Evolutionary conservation across 805 yeast species (phyloP).

Genomic region (Starmerella etchellsii): DNA sequence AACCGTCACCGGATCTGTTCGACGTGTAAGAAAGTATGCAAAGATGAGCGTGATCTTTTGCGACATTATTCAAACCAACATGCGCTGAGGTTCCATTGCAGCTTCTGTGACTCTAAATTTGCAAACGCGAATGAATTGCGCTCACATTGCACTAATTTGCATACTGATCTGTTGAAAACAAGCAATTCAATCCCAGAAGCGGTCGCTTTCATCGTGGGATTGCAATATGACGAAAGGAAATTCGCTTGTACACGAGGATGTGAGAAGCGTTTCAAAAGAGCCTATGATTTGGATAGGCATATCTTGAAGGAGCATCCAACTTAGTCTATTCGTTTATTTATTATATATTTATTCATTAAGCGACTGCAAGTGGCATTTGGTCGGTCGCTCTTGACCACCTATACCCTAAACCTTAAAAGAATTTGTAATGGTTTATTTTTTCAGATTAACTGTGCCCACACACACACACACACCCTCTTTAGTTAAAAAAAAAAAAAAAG

Average conservation of each 20-base stretch:
- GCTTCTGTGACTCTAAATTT: constrained; percentile 20
- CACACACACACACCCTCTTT: too few relatives aligned
- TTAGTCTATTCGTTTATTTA: neutral
- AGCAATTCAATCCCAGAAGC: constrained; percentile 1
- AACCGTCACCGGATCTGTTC: constrained; percentile 27
- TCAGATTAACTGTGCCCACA: too few relatives aligned
- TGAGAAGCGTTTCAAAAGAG: constrained; percentile 26
- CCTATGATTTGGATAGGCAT: constrained; percentile 31
- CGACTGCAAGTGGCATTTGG: too few relatives aligned
- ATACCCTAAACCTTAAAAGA: constrained; percentile 13
- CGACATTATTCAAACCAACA: constrained; percentile 60
- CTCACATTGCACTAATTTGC: neutral
- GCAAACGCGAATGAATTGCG: constrained; percentile 6
- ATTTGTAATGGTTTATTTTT: constrained; percentile 7
- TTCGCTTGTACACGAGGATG: constrained; percentile 28
- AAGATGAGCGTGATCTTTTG: constrained; percentile 49
- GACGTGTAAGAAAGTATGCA: constrained; percentile 51
- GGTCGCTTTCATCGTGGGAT: constrained; percentile 29
- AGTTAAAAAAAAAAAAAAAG: too few relatives aligned
- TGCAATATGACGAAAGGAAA: constrained; percentile 25
- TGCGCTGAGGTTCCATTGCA: constrained; percentile 27
- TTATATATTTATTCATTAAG: neutral
- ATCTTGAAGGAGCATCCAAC: constrained; percentile 5
- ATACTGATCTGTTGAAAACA: neutral
- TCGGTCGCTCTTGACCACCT: too few relatives aligned